Conservation (phyloP, 495 filamentous ascomycete species). For the Thermothielavioides terrestris region DNA sequence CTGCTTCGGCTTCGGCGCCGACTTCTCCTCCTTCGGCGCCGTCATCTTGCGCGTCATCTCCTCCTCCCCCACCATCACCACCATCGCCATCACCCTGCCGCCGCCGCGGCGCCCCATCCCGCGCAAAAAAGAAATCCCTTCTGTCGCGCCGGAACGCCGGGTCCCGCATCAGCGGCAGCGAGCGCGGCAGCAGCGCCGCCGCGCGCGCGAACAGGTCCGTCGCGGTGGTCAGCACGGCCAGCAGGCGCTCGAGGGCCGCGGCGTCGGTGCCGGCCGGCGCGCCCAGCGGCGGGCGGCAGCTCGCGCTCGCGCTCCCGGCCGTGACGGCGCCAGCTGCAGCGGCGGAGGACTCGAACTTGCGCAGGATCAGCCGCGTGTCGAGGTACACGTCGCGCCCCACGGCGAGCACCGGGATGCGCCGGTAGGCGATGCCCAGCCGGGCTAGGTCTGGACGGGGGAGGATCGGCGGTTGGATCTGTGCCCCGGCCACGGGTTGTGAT, state of each 20-base stretch:
- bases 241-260: conserved; percentile 14
- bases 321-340: conserved; percentile 1
- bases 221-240: conserved; percentile 26
- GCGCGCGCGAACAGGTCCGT: conserved; percentile 42
- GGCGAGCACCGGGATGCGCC: conserved; percentile 55
- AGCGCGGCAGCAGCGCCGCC: conserved; percentile 38
- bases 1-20: background rate
- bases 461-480: conserved; percentile 47
- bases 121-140: conserved; percentile 29
- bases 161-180: conserved; percentile 42
- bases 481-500: too few relatives aligned
- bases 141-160: conserved; percentile 46
- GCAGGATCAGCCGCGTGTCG: conserved; percentile 53
- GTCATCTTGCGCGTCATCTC: background rate
- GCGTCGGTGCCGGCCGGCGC: conserved; percentile 8
- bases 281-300: conserved; percentile 5
- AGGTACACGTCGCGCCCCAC: conserved; percentile 49
- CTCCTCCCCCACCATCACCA: conserved; percentile 8
- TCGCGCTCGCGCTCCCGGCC: too few relatives aligned
- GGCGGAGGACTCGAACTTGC: conserved; percentile 47
- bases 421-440: conserved; percentile 49
- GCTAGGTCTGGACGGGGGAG: conserved; percentile 52
- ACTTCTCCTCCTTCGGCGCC: background rate
- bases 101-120: too few relatives aligned
- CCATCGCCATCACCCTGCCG: background rate